Evolutionary conservation across 768 basidiomycete genomes (phyloP), one percentile per base, ranked within the genome.

Genomic region (Auricularia auricula-judae): DNA sequence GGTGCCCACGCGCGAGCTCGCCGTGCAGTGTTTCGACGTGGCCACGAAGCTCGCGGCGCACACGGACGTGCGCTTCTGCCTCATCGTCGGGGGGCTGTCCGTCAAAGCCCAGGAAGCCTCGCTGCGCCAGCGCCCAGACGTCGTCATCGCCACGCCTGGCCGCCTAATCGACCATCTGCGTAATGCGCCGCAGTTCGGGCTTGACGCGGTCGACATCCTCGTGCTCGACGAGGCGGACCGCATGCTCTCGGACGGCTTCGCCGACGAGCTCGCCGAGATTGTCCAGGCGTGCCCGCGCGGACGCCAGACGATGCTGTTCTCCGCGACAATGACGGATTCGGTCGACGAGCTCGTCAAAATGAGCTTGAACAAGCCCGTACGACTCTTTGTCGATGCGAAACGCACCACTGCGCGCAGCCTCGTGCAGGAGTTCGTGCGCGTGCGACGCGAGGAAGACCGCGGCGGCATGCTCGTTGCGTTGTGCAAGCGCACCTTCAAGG

Each of bases 281-380:
- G 86, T 98, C 76, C 88, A 87, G 70, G 84, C 90, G 18, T 97
- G 94, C 72, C 94, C 94, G 1, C 75, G 75, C 23, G 88, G 89
- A 33, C 84, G 97, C 43, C 97, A 98, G 73, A 98, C 97, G 3
- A 96, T 99, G 93, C 81, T 99, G 43, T 99, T 99, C 76, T 97
- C 94, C 0, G 97, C 97, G 2, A 99, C 97, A 1, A 98, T 98
- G 90, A 98, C 95, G 3, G 97, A 99, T 74, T 89, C 90, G 1
- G 89, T 98, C 8, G 92, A 97, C 70, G 88, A 94, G 71, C 83
- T 99, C 60, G 90, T 98, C 65, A 87, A 86, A 71, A 88, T 98
- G 82, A 92, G 91, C 12, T 77, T 98, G 61, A 89, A 93, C 73
- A 93, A 89, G 73, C 97, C 97, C 4, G 91, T 95, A 8, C 84